Evolutionary conservation across 2,329 filamentous ascomycete genomes (phyloP).

Genomic region (Colletotrichum chlorophyti): DNA sequence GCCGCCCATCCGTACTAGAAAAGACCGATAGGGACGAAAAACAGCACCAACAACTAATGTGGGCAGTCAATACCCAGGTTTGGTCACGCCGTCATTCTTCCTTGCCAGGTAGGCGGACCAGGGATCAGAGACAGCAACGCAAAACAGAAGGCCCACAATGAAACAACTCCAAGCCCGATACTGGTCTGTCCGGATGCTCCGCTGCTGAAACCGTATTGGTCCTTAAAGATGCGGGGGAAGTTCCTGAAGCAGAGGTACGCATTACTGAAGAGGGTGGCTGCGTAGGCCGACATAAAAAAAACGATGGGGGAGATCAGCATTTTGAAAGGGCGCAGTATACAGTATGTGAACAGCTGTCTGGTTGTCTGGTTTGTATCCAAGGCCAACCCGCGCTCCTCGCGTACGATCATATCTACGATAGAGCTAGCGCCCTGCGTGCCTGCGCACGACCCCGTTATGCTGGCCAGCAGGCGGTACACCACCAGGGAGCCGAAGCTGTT

Average conservation of each 20-base stretch:
- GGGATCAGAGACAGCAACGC: constrained; percentile 26
- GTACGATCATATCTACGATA: constrained; percentile 43
- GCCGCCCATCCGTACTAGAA: constrained; percentile 67
- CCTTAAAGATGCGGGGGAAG: constrained; percentile 45
- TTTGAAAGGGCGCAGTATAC: constrained; percentile 51
- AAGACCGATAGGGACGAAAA: constrained; percentile 48
- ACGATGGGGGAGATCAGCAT: constrained; percentile 62
- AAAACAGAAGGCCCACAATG: constrained; percentile 7
- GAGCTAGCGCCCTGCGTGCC: constrained; percentile 62
- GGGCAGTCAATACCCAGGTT: constrained; percentile 33
- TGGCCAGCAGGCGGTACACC: constrained; percentile 58
- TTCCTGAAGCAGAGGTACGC: constrained; percentile 48
- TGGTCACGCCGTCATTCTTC: constrained; percentile 27
- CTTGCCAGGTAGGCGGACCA: constrained; percentile 20
- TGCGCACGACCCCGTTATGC: constrained; percentile 58
- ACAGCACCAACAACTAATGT: constrained; percentile 29
- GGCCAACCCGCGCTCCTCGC: constrained; percentile 38
- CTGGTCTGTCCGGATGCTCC: constrained; percentile 45
- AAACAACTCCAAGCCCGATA: constrained; percentile 54
- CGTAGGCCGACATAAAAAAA: constrained; percentile 48
- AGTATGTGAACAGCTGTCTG: constrained; percentile 38
- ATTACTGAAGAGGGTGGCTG: constrained; percentile 43
- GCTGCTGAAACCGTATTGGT: constrained; percentile 40
- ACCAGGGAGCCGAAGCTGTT: constrained; percentile 48
- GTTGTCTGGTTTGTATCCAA: constrained; percentile 18